Conservation (phyloP, 148 eudicot genomes). For the Nepenthes gracilis region DNA sequence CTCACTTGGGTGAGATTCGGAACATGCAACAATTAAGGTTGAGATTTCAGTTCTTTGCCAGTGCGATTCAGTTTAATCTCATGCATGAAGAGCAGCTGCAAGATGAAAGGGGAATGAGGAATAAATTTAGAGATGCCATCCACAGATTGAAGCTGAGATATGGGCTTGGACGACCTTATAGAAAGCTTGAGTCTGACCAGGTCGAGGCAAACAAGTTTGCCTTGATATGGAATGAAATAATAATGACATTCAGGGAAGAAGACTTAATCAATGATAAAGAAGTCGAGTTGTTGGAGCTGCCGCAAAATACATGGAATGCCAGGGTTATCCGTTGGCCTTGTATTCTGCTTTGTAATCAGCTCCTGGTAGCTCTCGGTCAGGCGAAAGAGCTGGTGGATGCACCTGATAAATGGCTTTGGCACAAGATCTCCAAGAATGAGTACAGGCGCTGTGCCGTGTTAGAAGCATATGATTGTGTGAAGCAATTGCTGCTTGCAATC, state of each 20-base stretch:
- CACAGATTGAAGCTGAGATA: conserved; percentile 72
- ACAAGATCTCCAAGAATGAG: conserved; percentile 74
- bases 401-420: conserved; percentile 85
- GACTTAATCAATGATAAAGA: conserved; percentile 8
- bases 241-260: conserved; percentile 9
- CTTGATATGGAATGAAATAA: conserved; percentile 12
- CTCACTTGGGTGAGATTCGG: conserved; percentile 86
- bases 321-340: conserved; percentile 90
- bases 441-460: conserved; percentile 81
- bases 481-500: conserved; percentile 52
- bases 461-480: conserved; percentile 73
- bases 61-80: conserved; percentile 92
- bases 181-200: conserved; percentile 83
- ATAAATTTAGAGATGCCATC: conserved; percentile 60
- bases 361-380: conserved; percentile 80
- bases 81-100: conserved; percentile 89
- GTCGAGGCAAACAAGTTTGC: conserved; percentile 20
- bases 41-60: conserved; percentile 90
- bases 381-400: conserved; percentile 90
- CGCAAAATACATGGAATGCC: conserved; percentile 35
- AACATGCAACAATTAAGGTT: conserved; percentile 81
- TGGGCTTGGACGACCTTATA: conserved; percentile 76
- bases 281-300: conserved; percentile 9
- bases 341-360: conserved; percentile 82
- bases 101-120: conserved; percentile 52